A percentile compares a stretch with the other conserved stretches of the same genome.
phyloP scores from a whole-genome alignment of 2,329 filamentous ascomycete species.

The Cladosporium sp. region DNA sequence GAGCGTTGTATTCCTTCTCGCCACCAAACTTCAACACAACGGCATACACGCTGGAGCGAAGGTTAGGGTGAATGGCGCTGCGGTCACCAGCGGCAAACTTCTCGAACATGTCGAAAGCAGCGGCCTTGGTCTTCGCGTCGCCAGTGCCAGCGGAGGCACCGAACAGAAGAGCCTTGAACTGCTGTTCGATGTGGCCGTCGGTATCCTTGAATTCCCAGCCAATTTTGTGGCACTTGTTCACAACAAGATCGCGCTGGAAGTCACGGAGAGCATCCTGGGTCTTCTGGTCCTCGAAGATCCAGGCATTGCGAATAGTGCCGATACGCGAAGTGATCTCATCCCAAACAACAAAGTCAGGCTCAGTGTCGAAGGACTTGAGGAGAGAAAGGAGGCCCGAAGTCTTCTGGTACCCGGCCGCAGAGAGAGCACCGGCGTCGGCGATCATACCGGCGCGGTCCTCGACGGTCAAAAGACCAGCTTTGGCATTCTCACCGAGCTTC shows the following conservation, averaged over 20 bases:
- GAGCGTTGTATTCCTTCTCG: slow-evolving; percentile 76
- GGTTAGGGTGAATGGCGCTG: slow-evolving; percentile 83
- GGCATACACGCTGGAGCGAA: slow-evolving; percentile 79
- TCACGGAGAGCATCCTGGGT: slow-evolving; percentile 71
- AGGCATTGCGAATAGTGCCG: slow-evolving; percentile 73
- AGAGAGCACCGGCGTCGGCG: slow-evolving; percentile 77
- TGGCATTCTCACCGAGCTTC: slow-evolving; percentile 85
- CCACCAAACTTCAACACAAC: slow-evolving; percentile 82
- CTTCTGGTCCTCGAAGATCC: slow-evolving; percentile 78
- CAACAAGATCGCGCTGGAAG: slow-evolving; percentile 76
- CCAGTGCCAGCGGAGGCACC: slow-evolving; percentile 75
- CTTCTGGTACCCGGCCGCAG: slow-evolving; percentile 87
- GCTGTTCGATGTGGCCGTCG: slow-evolving; percentile 86
- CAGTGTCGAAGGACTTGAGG: slow-evolving; percentile 74
- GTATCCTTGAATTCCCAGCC: slow-evolving; percentile 83
- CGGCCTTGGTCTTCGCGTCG: slow-evolving; percentile 71
- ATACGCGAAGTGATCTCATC: slow-evolving; percentile 82
- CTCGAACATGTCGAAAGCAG: slow-evolving; percentile 84
- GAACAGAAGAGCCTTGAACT: slow-evolving; percentile 92
- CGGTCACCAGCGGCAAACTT: slow-evolving; percentile 77
- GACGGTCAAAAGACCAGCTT: slow-evolving; percentile 71
- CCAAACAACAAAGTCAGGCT: slow-evolving; percentile 91
- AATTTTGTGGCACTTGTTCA: slow-evolving; percentile 75
- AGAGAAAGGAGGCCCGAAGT: slow-evolving; percentile 84
- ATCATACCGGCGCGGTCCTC: slow-evolving; percentile 95